These are phyloP conservation scores for Xylariales sp. DNA, from an alignment of 2,329 filamentous ascomycete species.

Conservation along the genomic window DNA sequence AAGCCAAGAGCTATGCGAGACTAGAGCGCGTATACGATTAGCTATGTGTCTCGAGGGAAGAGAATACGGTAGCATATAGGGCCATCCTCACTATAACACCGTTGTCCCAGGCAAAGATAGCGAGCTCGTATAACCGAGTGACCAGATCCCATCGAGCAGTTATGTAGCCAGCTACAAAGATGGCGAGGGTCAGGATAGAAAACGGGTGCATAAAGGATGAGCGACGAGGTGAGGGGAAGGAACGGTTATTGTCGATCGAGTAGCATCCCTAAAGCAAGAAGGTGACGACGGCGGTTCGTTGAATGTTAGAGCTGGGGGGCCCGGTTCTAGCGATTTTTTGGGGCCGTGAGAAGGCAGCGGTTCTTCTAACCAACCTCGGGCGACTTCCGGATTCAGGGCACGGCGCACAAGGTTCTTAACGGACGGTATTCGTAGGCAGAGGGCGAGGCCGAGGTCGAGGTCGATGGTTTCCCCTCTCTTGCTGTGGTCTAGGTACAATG, in stretches of 20 bases:
- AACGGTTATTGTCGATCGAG: constrained; percentile 55
- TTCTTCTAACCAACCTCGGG: constrained; percentile 1
- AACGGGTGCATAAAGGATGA: constrained; percentile 87
- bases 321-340: background rate
- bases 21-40: constrained; percentile 57
- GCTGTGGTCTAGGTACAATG: constrained; percentile 14
- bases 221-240: constrained; percentile 41
- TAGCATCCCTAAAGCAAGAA: constrained; percentile 43
- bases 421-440: background rate
- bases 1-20: constrained; percentile 89
- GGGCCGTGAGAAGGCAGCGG: background rate
- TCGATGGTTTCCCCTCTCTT: constrained; percentile 18
- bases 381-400: background rate
- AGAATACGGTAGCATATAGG: background rate
- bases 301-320: constrained; percentile 9
- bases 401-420: background rate
- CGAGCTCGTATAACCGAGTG: constrained; percentile 94
- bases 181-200: constrained; percentile 92
- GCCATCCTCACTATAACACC: constrained; percentile 81
- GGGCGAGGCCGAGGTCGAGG: background rate
- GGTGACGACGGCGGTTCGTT: constrained; percentile 9
- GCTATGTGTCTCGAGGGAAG: background rate
- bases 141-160: constrained; percentile 99
- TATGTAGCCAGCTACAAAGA: constrained; percentile 99
- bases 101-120: constrained; percentile 98